Evolutionary conservation across 768 basidiomycete genomes (phyloP).

Genomic region (Auricularia sp.): DNA sequence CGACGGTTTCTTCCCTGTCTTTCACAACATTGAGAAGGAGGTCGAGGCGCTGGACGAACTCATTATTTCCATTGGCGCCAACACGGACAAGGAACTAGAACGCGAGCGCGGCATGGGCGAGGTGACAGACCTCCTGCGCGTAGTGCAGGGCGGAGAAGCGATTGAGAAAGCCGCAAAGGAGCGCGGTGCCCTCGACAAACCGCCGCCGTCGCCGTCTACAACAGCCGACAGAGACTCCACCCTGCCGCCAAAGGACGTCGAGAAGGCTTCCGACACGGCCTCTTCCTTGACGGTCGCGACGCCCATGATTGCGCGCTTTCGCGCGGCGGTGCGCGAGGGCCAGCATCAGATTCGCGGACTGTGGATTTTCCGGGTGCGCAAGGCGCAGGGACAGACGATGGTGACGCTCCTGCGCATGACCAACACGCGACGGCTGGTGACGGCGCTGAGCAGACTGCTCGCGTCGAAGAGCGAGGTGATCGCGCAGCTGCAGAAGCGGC

Average conservation of each 20-base stretch:
- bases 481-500: constrained; percentile 65
- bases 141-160: neutral
- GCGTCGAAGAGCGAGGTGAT: constrained; percentile 78
- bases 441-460: constrained; percentile 63
- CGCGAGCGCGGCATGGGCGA: constrained; percentile 4
- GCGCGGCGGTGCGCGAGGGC: neutral
- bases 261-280: neutral
- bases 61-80: constrained; percentile 25
- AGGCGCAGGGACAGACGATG: constrained; percentile 6
- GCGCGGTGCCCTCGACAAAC: too few relatives aligned
- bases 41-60: constrained; percentile 67
- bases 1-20: constrained; percentile 82
- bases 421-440: constrained; percentile 65
- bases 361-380: constrained; percentile 4
- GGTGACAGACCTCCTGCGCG: neutral
- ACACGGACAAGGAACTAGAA: neutral
- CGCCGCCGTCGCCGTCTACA: neutral
- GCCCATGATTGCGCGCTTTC: neutral
- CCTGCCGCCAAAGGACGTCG: neutral
- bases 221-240: neutral
- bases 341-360: neutral
- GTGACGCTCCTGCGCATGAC: constrained; percentile 67
- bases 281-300: neutral
- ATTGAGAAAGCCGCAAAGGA: neutral
- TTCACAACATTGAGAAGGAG: constrained; percentile 73